Base-by-base conservation (phyloP, 306 rosid species). In the Biancaea sappan region DNA sequence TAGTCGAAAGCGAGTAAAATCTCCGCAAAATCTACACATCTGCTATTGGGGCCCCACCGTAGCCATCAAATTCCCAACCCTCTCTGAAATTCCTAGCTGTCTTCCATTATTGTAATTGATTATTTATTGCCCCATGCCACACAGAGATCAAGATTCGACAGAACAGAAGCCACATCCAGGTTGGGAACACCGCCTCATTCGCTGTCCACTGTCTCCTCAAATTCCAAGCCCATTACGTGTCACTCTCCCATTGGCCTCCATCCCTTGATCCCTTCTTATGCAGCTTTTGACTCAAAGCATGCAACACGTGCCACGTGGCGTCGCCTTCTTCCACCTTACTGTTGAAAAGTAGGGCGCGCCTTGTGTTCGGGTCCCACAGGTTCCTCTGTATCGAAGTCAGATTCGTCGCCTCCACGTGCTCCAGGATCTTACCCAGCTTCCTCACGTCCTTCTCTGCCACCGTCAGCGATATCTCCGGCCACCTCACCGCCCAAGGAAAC, bases 291-390 rank as follows among this genome's bases (percentile, higher is more conserved):
- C 81, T 79, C 79, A 91, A 60, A 2, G 81, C 28, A 0, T 47
- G 53, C 0, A 91, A 14, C 0, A 86, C 81, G 21, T 83, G 91
- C 96, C 96, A 91, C 70, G 96, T 88, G 86, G 92, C 94, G 37
- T 91, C 96, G 0, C 93, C 94, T 79, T 78, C 79, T 24, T 83
- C 61, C 57, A 86, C 28, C 18, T 24, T 47, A 22, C 35, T 70
- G 26, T 83, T 67, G 72, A 86, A 91, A 5, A 91, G 63, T 13
- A 91, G 79, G 73, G 92, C 86, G 77, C 79, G 68, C 74, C 68
- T 69, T 9, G 74, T 84, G 4, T 24, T 28, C 2, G 77, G 81
- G 89, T 88, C 86, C 86, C 87, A 51, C 48, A 91, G 66, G 79
- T 85, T 91, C 63, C 56, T 73, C 75, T 88, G 93, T 4, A 91